Evolutionary conservation across 1,139 yeast species (phyloP).

Genomic region (Spencermartinsiella ligniputridi): DNA sequence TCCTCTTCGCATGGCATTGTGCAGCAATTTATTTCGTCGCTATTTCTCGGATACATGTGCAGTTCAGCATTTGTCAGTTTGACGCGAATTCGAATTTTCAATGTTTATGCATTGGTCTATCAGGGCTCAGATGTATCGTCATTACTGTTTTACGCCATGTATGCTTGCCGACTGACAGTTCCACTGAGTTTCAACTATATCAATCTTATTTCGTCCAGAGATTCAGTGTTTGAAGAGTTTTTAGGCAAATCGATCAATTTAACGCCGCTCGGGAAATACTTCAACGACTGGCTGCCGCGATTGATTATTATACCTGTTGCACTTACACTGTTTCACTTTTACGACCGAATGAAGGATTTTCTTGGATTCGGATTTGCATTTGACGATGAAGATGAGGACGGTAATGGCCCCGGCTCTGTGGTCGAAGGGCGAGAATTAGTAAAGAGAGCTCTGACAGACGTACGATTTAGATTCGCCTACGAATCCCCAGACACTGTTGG

Average conservation of each 20-base stretch:
- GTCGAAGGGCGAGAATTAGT: constrained; percentile 38
- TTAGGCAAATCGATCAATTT: constrained; percentile 71
- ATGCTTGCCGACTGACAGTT: constrained; percentile 75
- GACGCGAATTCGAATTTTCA: constrained; percentile 65
- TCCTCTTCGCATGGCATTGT: constrained; percentile 31
- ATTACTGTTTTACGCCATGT: constrained; percentile 71
- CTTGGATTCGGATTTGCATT: constrained; percentile 51
- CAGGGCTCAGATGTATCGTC: constrained; percentile 69
- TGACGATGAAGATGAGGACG: constrained; percentile 39
- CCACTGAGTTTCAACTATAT: constrained; percentile 78
- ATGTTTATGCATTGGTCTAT: constrained; percentile 68
- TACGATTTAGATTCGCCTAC: constrained; percentile 25
- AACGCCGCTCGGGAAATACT: constrained; percentile 66
- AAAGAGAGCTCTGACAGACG: constrained; percentile 30
- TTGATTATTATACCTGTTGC: constrained; percentile 63
- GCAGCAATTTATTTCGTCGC: constrained; percentile 38
- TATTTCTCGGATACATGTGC: constrained; percentile 63
- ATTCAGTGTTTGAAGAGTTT: constrained; percentile 47
- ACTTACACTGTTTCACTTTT: constrained; percentile 62
- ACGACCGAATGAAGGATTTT: constrained; percentile 54
- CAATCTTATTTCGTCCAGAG: constrained; percentile 52
- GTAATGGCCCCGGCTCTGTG: constrained; percentile 22
- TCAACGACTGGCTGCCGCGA: constrained; percentile 74
- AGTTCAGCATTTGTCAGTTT: constrained; percentile 60
- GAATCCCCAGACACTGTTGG: constrained; percentile 4